Percentiles rank a stretch among this genome's conserved stretches.
Evolutionary conservation across 257 asterid species (phyloP).

Genomic region (Gentiana straminea): DNA sequence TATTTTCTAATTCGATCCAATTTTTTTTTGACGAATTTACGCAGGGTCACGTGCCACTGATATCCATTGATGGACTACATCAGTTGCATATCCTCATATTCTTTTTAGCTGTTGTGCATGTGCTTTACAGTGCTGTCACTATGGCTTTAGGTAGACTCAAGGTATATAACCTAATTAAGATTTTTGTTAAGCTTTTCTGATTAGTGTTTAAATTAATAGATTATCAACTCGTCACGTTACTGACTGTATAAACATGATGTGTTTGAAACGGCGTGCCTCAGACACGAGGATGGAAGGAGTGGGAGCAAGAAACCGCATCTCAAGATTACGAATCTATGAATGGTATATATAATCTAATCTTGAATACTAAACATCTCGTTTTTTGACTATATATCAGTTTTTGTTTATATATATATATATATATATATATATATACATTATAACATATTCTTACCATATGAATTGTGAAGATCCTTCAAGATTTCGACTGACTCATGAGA

Average conservation of each 20-base stretch:
- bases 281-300: constrained; percentile 91
- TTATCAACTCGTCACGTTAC: too few relatives aligned
- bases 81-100: constrained; percentile 88
- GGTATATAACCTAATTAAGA: constrained; percentile 23
- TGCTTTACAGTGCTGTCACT: constrained; percentile 69
- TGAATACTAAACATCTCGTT: background rate
- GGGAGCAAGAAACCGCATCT: constrained; percentile 82
- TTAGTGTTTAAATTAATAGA: too few relatives aligned
- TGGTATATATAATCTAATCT: constrained; percentile 30
- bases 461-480: constrained; percentile 77
- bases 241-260: too few relatives aligned
- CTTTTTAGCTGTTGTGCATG: constrained; percentile 85
- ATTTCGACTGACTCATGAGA: constrained; percentile 85
- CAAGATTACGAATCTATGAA: constrained; percentile 68
- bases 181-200: too few relatives aligned
- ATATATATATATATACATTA: constrained; percentile 1
- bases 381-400: background rate
- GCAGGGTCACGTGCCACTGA: constrained; percentile 52
- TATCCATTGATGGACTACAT: constrained; percentile 71
- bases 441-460: background rate
- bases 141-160: constrained; percentile 87
- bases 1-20: too few relatives aligned
- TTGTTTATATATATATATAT: background rate
- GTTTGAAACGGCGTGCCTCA: constrained; percentile 22
- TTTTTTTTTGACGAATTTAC: constrained; percentile 11